These are phyloP conservation scores for Polytrichum commune DNA, from an alignment of 225 moss, liverwort and hornwort species.

Conservation along the genomic window DNA sequence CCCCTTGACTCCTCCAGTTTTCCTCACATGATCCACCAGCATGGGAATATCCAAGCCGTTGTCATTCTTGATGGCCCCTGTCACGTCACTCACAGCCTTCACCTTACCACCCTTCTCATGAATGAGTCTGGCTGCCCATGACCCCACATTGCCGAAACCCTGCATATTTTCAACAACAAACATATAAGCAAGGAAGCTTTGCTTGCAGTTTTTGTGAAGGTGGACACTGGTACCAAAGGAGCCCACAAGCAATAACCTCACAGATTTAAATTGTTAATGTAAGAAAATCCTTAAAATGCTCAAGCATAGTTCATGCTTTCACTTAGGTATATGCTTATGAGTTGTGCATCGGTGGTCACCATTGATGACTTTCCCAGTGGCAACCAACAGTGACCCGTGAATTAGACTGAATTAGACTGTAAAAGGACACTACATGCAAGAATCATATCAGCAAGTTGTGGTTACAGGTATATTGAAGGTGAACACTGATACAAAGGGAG, in stretches of 20 bases:
- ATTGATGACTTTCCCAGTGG: no score
- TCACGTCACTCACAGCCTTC: constrained; percentile 78
- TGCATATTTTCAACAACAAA: constrained; percentile 15
- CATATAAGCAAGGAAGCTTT: no score
- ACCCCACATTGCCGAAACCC: constrained; percentile 98
- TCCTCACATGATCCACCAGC: constrained; percentile 53
- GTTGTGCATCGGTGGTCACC: no score
- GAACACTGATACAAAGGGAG: not conserved
- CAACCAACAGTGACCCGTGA: no score
- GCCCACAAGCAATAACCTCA: not conserved
- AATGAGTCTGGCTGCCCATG: constrained; percentile 81
- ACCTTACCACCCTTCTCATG: constrained; percentile 86
- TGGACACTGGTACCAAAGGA: not conserved
- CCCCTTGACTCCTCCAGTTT: constrained; percentile 60
- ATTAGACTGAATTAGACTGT: not conserved
- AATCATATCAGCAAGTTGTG: not conserved
- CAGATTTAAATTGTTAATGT: no score
- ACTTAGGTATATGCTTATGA: no score
- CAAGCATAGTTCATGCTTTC: no score
- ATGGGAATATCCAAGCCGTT: constrained; percentile 75
- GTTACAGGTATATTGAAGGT: not conserved
- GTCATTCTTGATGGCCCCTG: constrained; percentile 81
- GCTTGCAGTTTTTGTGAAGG: not conserved
- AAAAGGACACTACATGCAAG: not conserved
- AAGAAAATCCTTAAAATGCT: no score